phyloP scores from a whole-genome alignment of 176 grass and related monocot species.

The Melocanna baccifera region DNA sequence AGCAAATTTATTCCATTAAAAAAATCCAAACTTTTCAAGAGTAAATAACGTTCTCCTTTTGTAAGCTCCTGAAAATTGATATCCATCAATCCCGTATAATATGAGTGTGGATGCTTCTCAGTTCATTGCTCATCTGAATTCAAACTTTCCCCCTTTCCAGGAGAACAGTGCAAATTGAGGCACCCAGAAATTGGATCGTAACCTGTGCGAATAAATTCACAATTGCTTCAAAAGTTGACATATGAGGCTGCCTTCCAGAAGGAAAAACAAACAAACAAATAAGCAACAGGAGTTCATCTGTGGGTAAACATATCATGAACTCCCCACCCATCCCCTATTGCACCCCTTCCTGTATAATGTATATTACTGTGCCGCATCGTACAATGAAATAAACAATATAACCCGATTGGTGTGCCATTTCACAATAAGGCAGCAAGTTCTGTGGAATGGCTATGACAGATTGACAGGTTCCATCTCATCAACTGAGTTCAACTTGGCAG shows the following conservation, averaged over 20 bases:
- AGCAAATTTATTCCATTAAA: too few species aligned
- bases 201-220: background rate
- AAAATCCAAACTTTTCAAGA: background rate
- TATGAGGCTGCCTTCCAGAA: background rate
- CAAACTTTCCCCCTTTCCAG: background rate
- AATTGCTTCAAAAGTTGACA: background rate
- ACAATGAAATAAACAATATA: background rate
- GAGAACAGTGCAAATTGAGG: slow-evolving; percentile 22
- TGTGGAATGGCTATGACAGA: background rate
- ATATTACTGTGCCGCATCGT: background rate
- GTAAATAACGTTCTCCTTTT: background rate
- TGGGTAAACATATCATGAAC: background rate
- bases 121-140: background rate
- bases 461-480: background rate
- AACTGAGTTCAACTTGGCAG: background rate
- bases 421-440: background rate
- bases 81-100: background rate
- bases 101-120: background rate
- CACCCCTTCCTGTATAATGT: background rate
- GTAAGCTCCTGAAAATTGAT: background rate
- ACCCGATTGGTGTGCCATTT: background rate
- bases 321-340: background rate
- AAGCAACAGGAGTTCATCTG: background rate
- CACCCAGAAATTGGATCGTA: background rate
- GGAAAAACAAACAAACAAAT: slow-evolving; percentile 5